Base-by-base conservation (phyloP, 148 eudicot species). In the Silene conica region DNA sequence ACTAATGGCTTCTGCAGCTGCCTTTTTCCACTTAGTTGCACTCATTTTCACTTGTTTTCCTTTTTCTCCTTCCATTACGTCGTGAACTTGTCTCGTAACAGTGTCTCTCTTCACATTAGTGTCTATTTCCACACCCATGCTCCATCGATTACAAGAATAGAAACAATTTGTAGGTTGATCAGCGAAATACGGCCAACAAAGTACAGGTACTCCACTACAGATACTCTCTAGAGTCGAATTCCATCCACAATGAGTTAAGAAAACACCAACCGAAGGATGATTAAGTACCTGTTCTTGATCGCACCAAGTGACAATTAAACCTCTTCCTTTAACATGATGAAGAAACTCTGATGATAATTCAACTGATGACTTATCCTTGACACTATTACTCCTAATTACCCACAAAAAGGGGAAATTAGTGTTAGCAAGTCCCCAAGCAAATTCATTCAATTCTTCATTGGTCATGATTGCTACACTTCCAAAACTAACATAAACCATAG, bases 381-480 rank as follows among this genome's bases (percentile, higher is more conserved):
- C 60, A 8, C 58, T 22, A 66, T 72, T 45, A 1, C 57, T 63
- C 38, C 80, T 65, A 55, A 72, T 48, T 0, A 78, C 73, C 80
- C 76, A 78, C 9, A 78, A 55, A 25, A 78, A 66, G 3, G 56
- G 28, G 0, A 20, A 25, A 13, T 72, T 72, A 55, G 71, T 78
- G 46, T 65, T 73, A 4, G 72, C 76, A 14, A 78, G 72, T 5
- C 80, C 80, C 80, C 72, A 72, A 9, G 80, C 76, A 72, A 78
- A 66, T 19, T 78, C 80, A 3, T 31, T 25, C 3, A 78, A 45
- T n/a, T 66, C 26, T 5, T 78, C 74, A 1, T 52, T 54, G 0
- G 72, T 65, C 76, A 72, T 73, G 3, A n/a, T 16, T 3, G 72
- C 60, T 5, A 72, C n/a, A 34, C 72, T 54, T 6, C 80, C 80